These are phyloP conservation scores for Quercus bicolor DNA, from an alignment of 306 rosid species.

Conservation along the genomic window DNA sequence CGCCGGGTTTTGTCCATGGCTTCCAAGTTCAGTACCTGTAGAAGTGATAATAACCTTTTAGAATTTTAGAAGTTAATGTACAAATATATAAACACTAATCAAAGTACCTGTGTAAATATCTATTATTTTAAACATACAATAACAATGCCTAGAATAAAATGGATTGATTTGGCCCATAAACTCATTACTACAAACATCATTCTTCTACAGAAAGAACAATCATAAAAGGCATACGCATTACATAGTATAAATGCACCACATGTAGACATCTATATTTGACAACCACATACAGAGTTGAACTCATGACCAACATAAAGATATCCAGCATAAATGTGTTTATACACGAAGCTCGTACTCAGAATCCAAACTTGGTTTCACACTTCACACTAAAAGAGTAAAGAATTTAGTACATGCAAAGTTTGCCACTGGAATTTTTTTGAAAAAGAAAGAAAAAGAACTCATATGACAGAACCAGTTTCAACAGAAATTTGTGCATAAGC, in stretches of 20 bases:
- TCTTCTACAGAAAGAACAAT: neutral
- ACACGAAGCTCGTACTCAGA: neutral
- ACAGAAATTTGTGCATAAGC: neutral
- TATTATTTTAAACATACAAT: too few relatives aligned
- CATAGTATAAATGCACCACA: neutral
- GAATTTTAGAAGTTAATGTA: neutral
- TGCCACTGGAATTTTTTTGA: neutral
- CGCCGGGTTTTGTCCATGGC: conserved; percentile 74
- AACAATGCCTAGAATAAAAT: neutral
- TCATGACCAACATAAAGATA: neutral
- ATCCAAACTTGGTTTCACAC: neutral
- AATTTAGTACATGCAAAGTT: neutral
- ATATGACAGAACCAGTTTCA: neutral
- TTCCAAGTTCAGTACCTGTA: conserved; percentile 72
- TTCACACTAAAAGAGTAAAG: neutral
- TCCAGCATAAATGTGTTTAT: neutral
- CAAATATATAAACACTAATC: too few relatives aligned
- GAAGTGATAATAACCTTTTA: neutral
- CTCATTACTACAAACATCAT: too few relatives aligned
- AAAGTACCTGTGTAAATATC: too few relatives aligned
- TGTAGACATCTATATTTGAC: neutral
- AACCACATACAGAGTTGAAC: too few relatives aligned
- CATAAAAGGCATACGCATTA: neutral
- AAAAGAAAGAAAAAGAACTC: neutral
- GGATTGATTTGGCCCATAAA: too few relatives aligned